Base-by-base conservation (phyloP, 2,329 filamentous ascomycete species). In the Ascochyta viciae-villosae region DNA sequence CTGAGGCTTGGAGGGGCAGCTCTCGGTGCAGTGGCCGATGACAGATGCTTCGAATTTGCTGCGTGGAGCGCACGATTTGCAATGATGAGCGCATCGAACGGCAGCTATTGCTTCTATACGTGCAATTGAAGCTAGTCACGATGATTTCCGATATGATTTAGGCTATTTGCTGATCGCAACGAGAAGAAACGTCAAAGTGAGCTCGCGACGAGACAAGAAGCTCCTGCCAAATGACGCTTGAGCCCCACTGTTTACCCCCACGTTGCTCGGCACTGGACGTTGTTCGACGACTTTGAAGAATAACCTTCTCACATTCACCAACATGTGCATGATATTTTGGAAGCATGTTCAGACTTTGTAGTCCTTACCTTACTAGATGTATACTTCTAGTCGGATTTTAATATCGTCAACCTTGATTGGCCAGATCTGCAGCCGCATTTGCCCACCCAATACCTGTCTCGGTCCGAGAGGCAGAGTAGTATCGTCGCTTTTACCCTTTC, bases 21-120 rank as follows among this genome's bases (percentile, higher is more conserved):
- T 60, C 51, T 65, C 44, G 48, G 48, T 42, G 60, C 60, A 43
- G 45, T 41, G 51, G 59, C 42, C 52, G 69, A 68, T 70, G 71
- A 68, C 68, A 65, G 65, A 71, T 68, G 65, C 53, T 61, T 53
- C 57, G 61, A 51, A 54, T 37, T 53, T 60, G 68, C 61, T 70
- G 68, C 54, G 49, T 42, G 23, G 29, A 40, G 12, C 40, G 54
- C 44, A 8, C 45, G 23, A 48, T 22, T 19, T 23, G 43, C 40
- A 54, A 50, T 35, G n/a, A 24, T 38, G 42, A 37, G 38, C 47
- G 38, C 53, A 56, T 56, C 26, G 38, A 31, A 41, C 35, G 24
- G 39, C 22, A n/a, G 24, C 23, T 23, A 8, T 37, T 44, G 15
- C 19, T 34, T 33, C 26, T 29, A 35, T 29, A 39, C 38, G 19